Conservation (phyloP, 2,329 filamentous ascomycete species). For the Elsinoe batatas region DNA sequence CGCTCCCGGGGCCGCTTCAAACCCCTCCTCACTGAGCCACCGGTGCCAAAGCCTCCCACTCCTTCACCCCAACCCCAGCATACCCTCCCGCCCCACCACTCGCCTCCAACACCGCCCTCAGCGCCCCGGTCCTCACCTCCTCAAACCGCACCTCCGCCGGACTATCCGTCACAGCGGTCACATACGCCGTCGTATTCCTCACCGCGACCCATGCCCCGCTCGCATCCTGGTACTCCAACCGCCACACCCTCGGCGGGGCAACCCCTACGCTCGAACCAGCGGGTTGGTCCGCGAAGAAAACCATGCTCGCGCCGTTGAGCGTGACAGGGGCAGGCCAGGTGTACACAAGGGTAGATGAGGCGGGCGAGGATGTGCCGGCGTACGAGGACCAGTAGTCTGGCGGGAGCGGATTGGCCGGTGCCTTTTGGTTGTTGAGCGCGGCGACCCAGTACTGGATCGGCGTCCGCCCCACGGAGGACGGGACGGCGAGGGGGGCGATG, state of each 20-base stretch:
- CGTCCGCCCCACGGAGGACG: not conserved
- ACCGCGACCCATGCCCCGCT: not conserved
- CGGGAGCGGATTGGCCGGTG: slow-evolving; percentile 1
- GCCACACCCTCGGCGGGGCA: not conserved
- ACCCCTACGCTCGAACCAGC: not conserved
- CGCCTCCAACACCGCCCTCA: slow-evolving; percentile 5
- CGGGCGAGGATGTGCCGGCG: not conserved
- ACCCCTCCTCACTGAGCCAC: not conserved
- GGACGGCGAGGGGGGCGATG: not conserved
- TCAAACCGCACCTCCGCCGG: slow-evolving; percentile 3
- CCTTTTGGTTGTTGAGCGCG: not conserved
- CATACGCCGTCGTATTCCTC: not conserved
- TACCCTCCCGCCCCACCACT: not conserved
- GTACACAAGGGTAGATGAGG: not conserved
- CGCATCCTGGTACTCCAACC: not conserved
- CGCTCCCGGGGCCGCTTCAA: too few species aligned
- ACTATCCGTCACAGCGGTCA: not conserved
- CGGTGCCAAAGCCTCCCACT: slow-evolving; percentile 6
- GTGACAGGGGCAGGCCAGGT: not conserved
- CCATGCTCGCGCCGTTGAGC: not conserved
- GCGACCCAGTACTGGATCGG: not conserved
- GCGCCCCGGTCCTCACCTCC: not conserved
- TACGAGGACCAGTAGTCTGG: slow-evolving; percentile 10
- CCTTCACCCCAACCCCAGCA: slow-evolving; percentile 1
- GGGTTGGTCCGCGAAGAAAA: slow-evolving; percentile 7